Percentiles rank a stretch among this genome's conserved stretches.
Conservation (phyloP, 2,329 filamentous ascomycete genomes). For the Myriosclerotinia scirpicola region DNA sequence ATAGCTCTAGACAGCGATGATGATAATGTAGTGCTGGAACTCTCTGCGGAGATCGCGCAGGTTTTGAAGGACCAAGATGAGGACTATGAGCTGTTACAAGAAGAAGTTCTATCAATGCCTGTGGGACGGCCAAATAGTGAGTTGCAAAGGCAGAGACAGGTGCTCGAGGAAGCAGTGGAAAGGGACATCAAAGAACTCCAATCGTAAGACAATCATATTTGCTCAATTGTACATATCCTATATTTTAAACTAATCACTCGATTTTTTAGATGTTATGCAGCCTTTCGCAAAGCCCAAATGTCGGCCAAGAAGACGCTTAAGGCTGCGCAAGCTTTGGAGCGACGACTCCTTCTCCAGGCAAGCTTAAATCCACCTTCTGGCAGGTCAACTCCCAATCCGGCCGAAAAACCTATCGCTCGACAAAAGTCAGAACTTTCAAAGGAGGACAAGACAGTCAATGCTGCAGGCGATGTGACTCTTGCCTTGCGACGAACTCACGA, state of each 20-base stretch:
- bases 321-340: constrained; percentile 71
- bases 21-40: constrained; percentile 63
- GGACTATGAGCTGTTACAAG: constrained; percentile 75
- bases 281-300: constrained; percentile 81
- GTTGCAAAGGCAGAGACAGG: constrained; percentile 61
- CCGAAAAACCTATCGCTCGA: constrained; percentile 38
- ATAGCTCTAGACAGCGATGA: constrained; percentile 49
- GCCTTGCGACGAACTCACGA: constrained; percentile 83
- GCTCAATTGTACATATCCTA: not conserved
- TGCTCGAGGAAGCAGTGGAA: constrained; percentile 64
- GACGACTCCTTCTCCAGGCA: constrained; percentile 70
- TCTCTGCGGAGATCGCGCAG: constrained; percentile 78
- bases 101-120: constrained; percentile 67
- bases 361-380: constrained; percentile 23
- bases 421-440: constrained; percentile 45
- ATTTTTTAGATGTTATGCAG: constrained; percentile 42
- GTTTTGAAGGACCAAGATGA: constrained; percentile 76
- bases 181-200: constrained; percentile 70
- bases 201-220: constrained; percentile 51
- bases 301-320: constrained; percentile 74
- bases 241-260: not conserved
- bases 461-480: constrained; percentile 79
- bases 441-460: constrained; percentile 70
- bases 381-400: constrained; percentile 41
- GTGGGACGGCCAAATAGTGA: constrained; percentile 52